A percentile compares a stretch with the other conserved stretches of the same genome.
Evolutionary conservation across 2,329 filamentous ascomycete species (phyloP).

Genomic region (Remersonia thermophila): DNA sequence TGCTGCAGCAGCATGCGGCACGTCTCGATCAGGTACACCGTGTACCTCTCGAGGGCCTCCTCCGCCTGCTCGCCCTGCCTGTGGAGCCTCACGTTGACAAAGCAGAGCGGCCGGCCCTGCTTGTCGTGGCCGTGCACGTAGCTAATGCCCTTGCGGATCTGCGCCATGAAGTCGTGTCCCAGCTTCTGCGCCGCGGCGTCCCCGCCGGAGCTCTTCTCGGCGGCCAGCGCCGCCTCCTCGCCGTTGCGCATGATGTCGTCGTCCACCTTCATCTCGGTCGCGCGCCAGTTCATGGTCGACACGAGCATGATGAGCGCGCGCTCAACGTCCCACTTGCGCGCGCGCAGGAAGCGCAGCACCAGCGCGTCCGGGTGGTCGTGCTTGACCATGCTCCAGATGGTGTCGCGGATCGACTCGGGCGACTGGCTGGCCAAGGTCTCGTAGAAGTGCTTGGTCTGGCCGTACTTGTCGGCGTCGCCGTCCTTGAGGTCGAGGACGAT

Average conservation of each 20-base stretch:
- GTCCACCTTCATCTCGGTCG: constrained; percentile 74
- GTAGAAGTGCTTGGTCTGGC: constrained; percentile 75
- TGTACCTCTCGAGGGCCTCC: constrained; percentile 73
- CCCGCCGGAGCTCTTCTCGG: constrained; percentile 33
- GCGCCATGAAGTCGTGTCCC: constrained; percentile 65
- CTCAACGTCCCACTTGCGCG: constrained; percentile 92
- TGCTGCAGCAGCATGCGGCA: constrained; percentile 69
- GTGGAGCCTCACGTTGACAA: constrained; percentile 74
- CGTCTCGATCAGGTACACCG: constrained; percentile 89
- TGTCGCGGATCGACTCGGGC: constrained; percentile 64
- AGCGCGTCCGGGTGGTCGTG: constrained; percentile 86
- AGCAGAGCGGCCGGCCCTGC: constrained; percentile 71
- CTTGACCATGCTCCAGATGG: constrained; percentile 92
- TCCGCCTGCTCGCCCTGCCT: constrained; percentile 71
- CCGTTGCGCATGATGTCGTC: constrained; percentile 72
- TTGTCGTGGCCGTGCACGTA: constrained; percentile 83
- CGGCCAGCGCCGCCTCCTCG: constrained; percentile 54
- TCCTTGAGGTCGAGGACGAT: constrained; percentile 29
- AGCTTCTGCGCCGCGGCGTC: constrained; percentile 52
- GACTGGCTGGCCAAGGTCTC: constrained; percentile 64
- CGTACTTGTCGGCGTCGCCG: constrained; percentile 77
- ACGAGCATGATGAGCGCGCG: constrained; percentile 90
- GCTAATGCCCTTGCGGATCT: constrained; percentile 84
- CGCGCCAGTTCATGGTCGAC: constrained; percentile 85
- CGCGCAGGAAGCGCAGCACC: constrained; percentile 68